Conservation (phyloP, 768 basidiomycete genomes). For the Mycena sanguinolenta region DNA sequence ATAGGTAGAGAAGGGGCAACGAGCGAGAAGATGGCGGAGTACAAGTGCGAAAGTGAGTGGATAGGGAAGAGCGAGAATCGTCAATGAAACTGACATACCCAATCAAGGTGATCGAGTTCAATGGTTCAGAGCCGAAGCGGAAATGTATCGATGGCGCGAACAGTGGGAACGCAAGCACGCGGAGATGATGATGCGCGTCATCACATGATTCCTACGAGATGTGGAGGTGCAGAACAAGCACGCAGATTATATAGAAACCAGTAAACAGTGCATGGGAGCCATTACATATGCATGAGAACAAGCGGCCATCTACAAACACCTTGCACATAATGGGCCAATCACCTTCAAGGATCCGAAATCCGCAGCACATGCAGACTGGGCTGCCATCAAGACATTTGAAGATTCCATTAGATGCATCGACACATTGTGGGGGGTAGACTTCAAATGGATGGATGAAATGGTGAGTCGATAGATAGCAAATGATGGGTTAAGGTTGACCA, state of each 20-base stretch:
- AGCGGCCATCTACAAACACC: conserved; percentile 18
- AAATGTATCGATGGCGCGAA: not conserved
- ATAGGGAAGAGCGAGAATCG: not conserved
- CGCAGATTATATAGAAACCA: not conserved
- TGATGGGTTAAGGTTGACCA: no score
- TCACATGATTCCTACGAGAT: conserved; percentile 5
- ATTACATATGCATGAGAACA: conserved; percentile 17
- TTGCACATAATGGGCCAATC: conserved; percentile 2
- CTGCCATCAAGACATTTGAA: not conserved
- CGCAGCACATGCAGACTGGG: not conserved
- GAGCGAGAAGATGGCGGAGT: not conserved
- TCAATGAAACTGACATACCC: not conserved
- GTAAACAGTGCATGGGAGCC: not conserved
- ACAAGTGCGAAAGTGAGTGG: not conserved
- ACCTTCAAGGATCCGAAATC: conserved; percentile 20
- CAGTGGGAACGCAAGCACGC: conserved; percentile 11
- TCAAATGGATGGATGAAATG: not conserved
- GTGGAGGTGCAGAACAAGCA: not conserved
- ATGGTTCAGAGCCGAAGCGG: not conserved
- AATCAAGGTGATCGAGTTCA: not conserved
- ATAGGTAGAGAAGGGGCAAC: no score
- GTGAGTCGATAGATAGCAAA: no score
- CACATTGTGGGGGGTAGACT: not conserved
- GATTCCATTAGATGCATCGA: not conserved
- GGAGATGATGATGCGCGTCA: conserved; percentile 25